phyloP scores from a whole-genome alignment of 495 filamentous ascomycete genomes.

The Penicillium fimorum region DNA sequence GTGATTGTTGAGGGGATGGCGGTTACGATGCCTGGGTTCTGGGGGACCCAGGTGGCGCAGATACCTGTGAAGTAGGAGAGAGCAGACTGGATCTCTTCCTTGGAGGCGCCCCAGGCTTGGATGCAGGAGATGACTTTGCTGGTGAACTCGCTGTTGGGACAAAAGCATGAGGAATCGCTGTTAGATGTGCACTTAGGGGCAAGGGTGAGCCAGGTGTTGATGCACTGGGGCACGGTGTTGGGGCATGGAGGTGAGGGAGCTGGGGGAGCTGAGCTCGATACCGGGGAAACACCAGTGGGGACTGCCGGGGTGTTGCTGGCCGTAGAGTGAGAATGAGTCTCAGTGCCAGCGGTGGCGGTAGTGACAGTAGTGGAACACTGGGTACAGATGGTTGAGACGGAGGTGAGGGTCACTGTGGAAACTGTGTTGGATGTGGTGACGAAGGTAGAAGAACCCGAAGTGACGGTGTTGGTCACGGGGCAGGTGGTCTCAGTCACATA shows the following conservation, averaged over 20 bases:
- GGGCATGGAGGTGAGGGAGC: conserved; percentile 56
- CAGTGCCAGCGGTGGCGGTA: background rate
- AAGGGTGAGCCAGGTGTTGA: conserved; percentile 85
- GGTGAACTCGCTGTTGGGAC: conserved; percentile 73
- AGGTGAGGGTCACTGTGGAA: conserved; percentile 37
- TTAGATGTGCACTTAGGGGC: conserved; percentile 76
- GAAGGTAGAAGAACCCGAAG: conserved; percentile 22
- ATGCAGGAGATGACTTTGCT: conserved; percentile 80
- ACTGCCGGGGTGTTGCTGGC: conserved; percentile 11
- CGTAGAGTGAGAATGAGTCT: background rate
- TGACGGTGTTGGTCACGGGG: conserved; percentile 18
- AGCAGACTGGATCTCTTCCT: conserved; percentile 65
- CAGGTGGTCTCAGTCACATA: conserved; percentile 38
- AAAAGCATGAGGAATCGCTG: conserved; percentile 82
- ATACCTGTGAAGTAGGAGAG: conserved; percentile 88
- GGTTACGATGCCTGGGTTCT: conserved; percentile 85
- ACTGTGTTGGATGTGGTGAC: conserved; percentile 38
- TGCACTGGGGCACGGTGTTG: conserved; percentile 74
- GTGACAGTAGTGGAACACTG: conserved; percentile 26
- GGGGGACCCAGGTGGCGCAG: conserved; percentile 69
- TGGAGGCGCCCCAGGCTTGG: conserved; percentile 66
- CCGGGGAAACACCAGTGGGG: conserved; percentile 17
- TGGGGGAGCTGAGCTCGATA: conserved; percentile 28
- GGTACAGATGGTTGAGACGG: conserved; percentile 41
- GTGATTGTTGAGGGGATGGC: conserved; percentile 62